A percentile compares a stretch with the other conserved stretches of the same genome.
These are phyloP conservation scores for Rostrohypoxylon terebratum DNA, from an alignment of 495 filamentous ascomycete species.

Conservation along the genomic window DNA sequence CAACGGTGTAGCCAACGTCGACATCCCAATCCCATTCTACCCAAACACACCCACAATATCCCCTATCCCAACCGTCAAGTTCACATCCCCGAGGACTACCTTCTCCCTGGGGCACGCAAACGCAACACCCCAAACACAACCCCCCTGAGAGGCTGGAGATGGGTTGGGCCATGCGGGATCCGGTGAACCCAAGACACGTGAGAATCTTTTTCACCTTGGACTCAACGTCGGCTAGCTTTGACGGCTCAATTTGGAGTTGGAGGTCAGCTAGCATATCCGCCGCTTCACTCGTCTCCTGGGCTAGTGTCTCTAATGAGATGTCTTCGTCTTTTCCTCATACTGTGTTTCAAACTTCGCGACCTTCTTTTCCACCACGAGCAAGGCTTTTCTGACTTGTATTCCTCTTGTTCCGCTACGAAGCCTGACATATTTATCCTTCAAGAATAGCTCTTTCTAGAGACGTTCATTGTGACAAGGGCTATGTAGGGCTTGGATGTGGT, in stretches of 20 bases:
- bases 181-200: slow-evolving; percentile 77
- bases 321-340: slow-evolving; percentile 66
- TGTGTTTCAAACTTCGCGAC: slow-evolving; percentile 65
- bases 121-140: too few relatives aligned
- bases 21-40: slow-evolving; percentile 80
- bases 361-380: slow-evolving; percentile 72
- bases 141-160: slow-evolving; percentile 78
- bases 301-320: slow-evolving; percentile 64
- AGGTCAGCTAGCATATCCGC: slow-evolving; percentile 71
- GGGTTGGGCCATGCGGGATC: slow-evolving; percentile 65
- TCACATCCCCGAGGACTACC: slow-evolving; percentile 65
- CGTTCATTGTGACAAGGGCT: too few relatives aligned
- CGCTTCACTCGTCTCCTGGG: slow-evolving; percentile 72
- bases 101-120: slow-evolving; percentile 66
- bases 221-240: slow-evolving; percentile 65
- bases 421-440: slow-evolving; percentile 77
- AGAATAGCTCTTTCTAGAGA: slow-evolving; percentile 69
- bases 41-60: slow-evolving; percentile 80
- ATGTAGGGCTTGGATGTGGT: too few relatives aligned
- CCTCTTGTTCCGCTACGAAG: slow-evolving; percentile 79
- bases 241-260: slow-evolving; percentile 67
- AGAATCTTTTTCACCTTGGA: slow-evolving; percentile 72
- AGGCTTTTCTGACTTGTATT: slow-evolving; percentile 74
- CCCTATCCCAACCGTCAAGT: slow-evolving; percentile 72
- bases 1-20: slow-evolving; percentile 73